These are phyloP conservation scores for Epichloe gansuensis DNA, from an alignment of 2,329 filamentous ascomycete species.

Conservation along the genomic window DNA sequence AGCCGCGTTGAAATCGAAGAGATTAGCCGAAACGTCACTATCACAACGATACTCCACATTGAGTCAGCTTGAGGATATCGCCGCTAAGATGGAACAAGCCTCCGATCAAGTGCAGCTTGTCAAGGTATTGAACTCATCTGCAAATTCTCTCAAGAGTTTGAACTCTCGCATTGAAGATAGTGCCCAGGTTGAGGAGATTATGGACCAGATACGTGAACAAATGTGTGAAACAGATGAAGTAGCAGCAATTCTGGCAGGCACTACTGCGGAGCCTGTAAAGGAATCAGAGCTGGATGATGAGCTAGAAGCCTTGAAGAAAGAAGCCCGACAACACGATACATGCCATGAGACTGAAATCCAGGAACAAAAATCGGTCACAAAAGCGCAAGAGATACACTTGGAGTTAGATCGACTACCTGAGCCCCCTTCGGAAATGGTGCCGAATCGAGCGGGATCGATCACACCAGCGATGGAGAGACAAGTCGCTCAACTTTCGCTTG, in stretches of 20 bases:
- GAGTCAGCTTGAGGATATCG: slow-evolving; percentile 70
- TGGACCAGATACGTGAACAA: slow-evolving; percentile 64
- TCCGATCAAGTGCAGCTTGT: slow-evolving; percentile 75
- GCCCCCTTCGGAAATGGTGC: slow-evolving; percentile 23
- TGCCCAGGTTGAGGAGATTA: slow-evolving; percentile 61
- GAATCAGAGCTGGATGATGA: slow-evolving; percentile 82
- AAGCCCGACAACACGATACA: slow-evolving; percentile 38
- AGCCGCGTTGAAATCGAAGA: slow-evolving; percentile 70
- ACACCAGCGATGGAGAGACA: slow-evolving; percentile 26
- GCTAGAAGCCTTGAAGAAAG: slow-evolving; percentile 58
- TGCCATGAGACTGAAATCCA: slow-evolving; percentile 30
- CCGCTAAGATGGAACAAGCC: slow-evolving; percentile 73
- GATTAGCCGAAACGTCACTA: slow-evolving; percentile 63
- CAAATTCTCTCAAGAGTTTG: slow-evolving; percentile 56
- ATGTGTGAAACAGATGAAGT: slow-evolving; percentile 78
- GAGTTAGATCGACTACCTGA: slow-evolving; percentile 39
- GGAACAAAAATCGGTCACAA: slow-evolving; percentile 26
- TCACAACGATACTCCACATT: slow-evolving; percentile 60
- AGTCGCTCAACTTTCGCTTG: slow-evolving; percentile 19
- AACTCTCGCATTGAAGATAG: slow-evolving; percentile 67
- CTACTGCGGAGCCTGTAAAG: slow-evolving; percentile 44
- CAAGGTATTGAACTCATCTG: slow-evolving; percentile 66
- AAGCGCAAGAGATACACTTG: slow-evolving; percentile 38
- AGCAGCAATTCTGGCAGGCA: slow-evolving; percentile 59
- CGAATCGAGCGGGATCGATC: slow-evolving; percentile 16